phyloP scores from a whole-genome alignment of 208 protist genomes.

The Leishmania martiniquensis region DNA sequence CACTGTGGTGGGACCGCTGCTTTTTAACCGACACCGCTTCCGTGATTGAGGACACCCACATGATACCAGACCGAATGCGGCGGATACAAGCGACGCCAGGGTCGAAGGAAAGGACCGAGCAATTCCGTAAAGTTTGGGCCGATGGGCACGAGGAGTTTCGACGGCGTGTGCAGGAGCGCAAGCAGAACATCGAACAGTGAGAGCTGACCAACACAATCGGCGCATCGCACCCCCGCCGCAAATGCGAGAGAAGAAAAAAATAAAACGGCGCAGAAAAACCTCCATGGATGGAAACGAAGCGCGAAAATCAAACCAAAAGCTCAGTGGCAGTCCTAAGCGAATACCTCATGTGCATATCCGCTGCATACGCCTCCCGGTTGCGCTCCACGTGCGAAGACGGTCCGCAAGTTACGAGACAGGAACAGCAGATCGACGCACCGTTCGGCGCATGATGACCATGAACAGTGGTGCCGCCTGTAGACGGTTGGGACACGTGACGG shows the following conservation, averaged over 20 bases:
- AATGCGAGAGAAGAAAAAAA: background rate
- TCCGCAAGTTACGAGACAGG: background rate
- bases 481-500: background rate
- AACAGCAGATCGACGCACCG: background rate
- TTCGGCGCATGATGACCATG: background rate
- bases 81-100: slow-evolving; percentile 15
- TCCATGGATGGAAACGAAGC: too few relatives aligned
- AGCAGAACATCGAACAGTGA: background rate
- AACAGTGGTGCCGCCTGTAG: too few relatives aligned
- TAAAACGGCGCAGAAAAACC: background rate
- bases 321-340: background rate
- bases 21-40: slow-evolving; percentile 56
- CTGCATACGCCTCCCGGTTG: background rate
- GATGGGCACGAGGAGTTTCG: slow-evolving; percentile 76
- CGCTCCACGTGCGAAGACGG: background rate
- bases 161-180: slow-evolving; percentile 44
- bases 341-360: background rate
- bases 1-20: slow-evolving; percentile 81
- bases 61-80: slow-evolving; percentile 44
- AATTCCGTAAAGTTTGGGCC: slow-evolving; percentile 64
- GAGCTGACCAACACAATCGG: background rate
- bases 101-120: slow-evolving; percentile 14
- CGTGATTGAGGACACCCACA: slow-evolving; percentile 48
- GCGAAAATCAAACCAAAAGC: background rate
- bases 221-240: background rate